phyloP scores from a whole-genome alignment of 495 filamentous ascomycete species.

The Penicillium simplicissimum region DNA sequence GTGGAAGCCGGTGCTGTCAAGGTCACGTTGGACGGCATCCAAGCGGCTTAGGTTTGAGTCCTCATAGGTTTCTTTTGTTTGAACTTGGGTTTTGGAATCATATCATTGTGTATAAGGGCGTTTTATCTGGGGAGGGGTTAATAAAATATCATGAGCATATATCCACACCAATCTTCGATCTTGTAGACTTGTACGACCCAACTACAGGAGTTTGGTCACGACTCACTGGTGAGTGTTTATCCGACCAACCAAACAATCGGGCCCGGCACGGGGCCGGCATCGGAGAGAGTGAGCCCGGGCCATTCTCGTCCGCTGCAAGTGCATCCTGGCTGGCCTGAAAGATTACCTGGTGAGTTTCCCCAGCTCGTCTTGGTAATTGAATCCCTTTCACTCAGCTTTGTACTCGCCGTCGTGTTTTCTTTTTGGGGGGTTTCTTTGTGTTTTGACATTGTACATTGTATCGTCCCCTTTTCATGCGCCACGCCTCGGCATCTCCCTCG shows the following conservation, averaged over 20 bases:
- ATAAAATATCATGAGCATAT: slow-evolving; percentile 14
- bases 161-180: background rate
- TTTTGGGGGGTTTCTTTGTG: slow-evolving; percentile 1
- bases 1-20: slow-evolving; percentile 92
- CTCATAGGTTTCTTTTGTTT: slow-evolving; percentile 8
- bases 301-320: slow-evolving; percentile 33
- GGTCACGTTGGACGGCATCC: slow-evolving; percentile 75
- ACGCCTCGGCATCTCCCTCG: slow-evolving; percentile 6
- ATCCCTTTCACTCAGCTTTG: slow-evolving; percentile 18
- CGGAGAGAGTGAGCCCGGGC: slow-evolving; percentile 35
- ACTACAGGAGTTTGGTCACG: too few species aligned
- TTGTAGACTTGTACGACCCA: background rate
- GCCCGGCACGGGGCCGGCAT: slow-evolving; percentile 34
- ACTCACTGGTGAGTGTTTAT: slow-evolving; percentile 21
- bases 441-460: background rate
- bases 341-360: background rate
- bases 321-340: background rate
- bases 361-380: slow-evolving; percentile 22
- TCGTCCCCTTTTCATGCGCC: background rate
- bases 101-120: slow-evolving; percentile 24
- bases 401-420: background rate
- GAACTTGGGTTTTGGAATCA: background rate
- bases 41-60: slow-evolving; percentile 37
- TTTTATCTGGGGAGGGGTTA: slow-evolving; percentile 19
- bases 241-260: slow-evolving; percentile 13